phyloP scores from a whole-genome alignment of 768 basidiomycete genomes.

The Chiua virens region DNA sequence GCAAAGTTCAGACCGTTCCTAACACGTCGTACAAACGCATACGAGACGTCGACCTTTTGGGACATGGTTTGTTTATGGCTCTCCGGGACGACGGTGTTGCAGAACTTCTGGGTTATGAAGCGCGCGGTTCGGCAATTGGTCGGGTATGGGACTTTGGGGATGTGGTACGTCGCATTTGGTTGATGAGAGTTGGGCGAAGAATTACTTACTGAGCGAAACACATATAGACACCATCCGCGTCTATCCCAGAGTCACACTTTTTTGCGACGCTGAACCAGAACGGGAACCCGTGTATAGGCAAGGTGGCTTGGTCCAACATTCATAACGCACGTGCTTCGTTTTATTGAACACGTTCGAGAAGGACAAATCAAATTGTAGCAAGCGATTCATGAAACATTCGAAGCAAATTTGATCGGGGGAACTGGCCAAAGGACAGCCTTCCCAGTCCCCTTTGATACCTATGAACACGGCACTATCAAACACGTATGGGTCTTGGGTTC shows the following conservation, averaged over 20 bases:
- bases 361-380: slow-evolving; percentile 37
- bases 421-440: slow-evolving; percentile 51
- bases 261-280: slow-evolving; percentile 52
- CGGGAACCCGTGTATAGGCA: slow-evolving; percentile 55
- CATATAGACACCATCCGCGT: slow-evolving; percentile 41
- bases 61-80: slow-evolving; percentile 60
- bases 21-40: slow-evolving; percentile 49
- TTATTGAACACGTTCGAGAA: not conserved
- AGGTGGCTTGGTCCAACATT: slow-evolving; percentile 65
- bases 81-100: slow-evolving; percentile 54
- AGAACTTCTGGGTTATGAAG: slow-evolving; percentile 49
- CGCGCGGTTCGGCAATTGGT: slow-evolving; percentile 39
- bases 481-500: slow-evolving; percentile 47
- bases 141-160: slow-evolving; percentile 56
- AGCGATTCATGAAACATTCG: slow-evolving; percentile 53
- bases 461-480: slow-evolving; percentile 62
- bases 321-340: slow-evolving; percentile 44
- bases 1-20: slow-evolving; percentile 45
- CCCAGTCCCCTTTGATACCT: slow-evolving; percentile 65
- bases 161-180: slow-evolving; percentile 38
- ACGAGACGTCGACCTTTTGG: slow-evolving; percentile 59
- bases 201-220: not conserved
- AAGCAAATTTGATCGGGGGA: slow-evolving; percentile 46
- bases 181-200: not conserved
- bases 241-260: slow-evolving; percentile 51